Evolutionary conservation across 148 eudicot species (phyloP), one percentile per base, ranked within the genome.

Genomic region (Rhododendron kiyosumense): DNA sequence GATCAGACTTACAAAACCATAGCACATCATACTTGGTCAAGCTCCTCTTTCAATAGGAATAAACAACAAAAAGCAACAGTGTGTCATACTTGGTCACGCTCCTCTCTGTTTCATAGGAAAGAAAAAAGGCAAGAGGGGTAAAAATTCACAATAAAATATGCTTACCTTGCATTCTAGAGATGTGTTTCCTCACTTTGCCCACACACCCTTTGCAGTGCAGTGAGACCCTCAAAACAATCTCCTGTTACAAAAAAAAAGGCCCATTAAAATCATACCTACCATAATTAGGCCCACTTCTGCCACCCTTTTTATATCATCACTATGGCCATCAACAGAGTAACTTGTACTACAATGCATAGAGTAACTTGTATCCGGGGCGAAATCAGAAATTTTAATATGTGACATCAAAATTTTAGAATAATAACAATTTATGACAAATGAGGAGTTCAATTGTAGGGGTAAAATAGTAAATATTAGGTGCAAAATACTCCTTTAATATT

Each of bases 151-250:
- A 54, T 13, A 0, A 18, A 8, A 4, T 24, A 17, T 54, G 71
- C 30, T 67, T 86, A 95, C 98, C 98, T 90, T 92, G 85, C 98
- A 95, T 94, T 91, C 91, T 90, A 36, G 97, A 94, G 84, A 95
- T 89, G 84, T 95, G 92, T 84, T 95, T 95, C 81, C 91, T 93
- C 91, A 95, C 88, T 88, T 95, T 95, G 79, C 91, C 91, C 59
- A 92, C 98, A 85, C 98, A 95, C 12, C 98, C 97, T 86, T 90
- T 94, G 90, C 98, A 95, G 87, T 95, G 98, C 15, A 95, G 89
- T 67, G 98, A 95, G 59, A 95, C 98, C 87, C 94, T 93, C n/a
- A 95, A 85, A 83, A 94, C 96, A 78, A 95, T 97, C 81, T 92
- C 97, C 97, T 95, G 94, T 84, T n/a, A 52, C 82, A 80, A 87